Base-by-base conservation (phyloP, 306 rosid genomes). In the Ochetophila trinervis region DNA sequence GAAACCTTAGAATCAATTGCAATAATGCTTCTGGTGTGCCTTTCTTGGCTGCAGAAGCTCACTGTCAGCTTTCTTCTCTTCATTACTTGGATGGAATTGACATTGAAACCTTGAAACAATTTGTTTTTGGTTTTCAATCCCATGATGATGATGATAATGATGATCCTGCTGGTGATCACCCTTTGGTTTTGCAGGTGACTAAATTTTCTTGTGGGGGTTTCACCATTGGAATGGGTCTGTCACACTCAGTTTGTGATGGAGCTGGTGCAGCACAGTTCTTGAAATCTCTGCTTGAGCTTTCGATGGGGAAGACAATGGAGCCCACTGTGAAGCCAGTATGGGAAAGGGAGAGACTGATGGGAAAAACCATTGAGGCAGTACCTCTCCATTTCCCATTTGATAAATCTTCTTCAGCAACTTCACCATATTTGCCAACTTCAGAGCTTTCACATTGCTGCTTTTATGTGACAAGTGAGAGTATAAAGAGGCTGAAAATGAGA, bases 141-240 rank as follows among this genome's bases (percentile, higher is more conserved):
- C 45, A 40, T 10, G 45, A 40, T n/a, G n/a, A n/a, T n/a, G n/a
- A n/a, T n/a, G n/a, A n/a, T n/a, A n/a, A n/a, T n/a, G n/a, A n/a
- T 40, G 45, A 40, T 56, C 84, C 82, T 19, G 58, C 75, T 11
- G 63, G 81, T 27, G 62, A 73, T 18, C 64, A 73, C 53, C 77
- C 75, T 73, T 44, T 79, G 50, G 73, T 76, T 52, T 58, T 83
- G 19, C 73, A 79, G 68, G 84, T 83, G 40, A 83, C 84, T 14
- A 79, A 76, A 62, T 83, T 83, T 60, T 63, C 72, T 0, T 83
- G 87, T 59, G 87, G 87, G 18, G 79, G 87, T 53, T 83, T 83
- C 82, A 73, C 79, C 5, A 69, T 83, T 62, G 87, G 84, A 23
- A 72, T 83, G 70, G 79, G 84, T 6, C 48, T 79, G 69, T 79